Conservation (phyloP, 257 asterid species). For the Jacaranda mimosifolia region DNA sequence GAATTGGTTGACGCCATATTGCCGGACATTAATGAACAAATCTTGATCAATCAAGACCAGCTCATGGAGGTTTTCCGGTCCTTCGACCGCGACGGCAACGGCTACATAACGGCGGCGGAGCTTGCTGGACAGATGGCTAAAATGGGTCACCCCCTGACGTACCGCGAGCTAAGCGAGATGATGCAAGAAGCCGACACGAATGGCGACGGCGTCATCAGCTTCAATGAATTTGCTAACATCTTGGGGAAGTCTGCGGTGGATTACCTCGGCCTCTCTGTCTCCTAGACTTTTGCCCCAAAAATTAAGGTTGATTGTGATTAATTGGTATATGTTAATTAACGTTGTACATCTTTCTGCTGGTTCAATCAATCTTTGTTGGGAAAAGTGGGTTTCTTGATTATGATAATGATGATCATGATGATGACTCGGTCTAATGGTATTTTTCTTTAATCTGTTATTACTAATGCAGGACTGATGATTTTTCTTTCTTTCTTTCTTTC, state of each 20-base stretch:
- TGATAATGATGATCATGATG: constrained; percentile 26
- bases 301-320: constrained; percentile 13
- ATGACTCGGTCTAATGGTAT: constrained; percentile 30
- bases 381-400: not conserved
- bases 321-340: not conserved
- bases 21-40: constrained; percentile 71
- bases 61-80: constrained; percentile 77
- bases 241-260: constrained; percentile 83
- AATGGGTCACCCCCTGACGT: constrained; percentile 90
- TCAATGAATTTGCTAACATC: constrained; percentile 69
- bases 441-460: not conserved
- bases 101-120: constrained; percentile 86
- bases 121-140: constrained; percentile 90
- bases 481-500: not conserved
- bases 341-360: constrained; percentile 13
- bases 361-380: not conserved
- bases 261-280: constrained; percentile 61
- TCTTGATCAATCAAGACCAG: constrained; percentile 70
- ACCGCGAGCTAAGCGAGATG: constrained; percentile 83
- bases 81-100: constrained; percentile 93
- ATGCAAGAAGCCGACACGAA: constrained; percentile 82
- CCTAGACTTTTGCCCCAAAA: constrained; percentile 21
- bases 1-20: constrained; percentile 69
- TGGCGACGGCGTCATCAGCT: constrained; percentile 90
- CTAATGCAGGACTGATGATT: not conserved